Evolutionary conservation across 371 early-diverging fungal genomes (phyloP).

Genomic region (Zancudomyces culisetae): DNA sequence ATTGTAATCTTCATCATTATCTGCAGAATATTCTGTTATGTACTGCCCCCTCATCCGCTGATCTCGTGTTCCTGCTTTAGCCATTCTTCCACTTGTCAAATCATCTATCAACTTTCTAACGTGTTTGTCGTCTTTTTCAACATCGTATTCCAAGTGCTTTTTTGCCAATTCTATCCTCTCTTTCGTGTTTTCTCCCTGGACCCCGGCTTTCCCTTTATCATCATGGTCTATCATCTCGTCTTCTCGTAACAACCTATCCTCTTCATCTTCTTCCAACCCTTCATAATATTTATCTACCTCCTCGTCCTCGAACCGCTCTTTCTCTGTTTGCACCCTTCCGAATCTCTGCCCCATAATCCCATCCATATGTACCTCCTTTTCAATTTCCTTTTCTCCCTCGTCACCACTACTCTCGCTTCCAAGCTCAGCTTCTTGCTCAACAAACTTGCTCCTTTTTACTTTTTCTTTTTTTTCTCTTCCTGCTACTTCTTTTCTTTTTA

Average conservation of each 20-base stretch:
- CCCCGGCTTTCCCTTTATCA: neutral
- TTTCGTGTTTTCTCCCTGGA: neutral
- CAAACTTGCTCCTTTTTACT: constrained; percentile 10
- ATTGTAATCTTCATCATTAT: constrained; percentile 18
- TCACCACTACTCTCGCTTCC: too few relatives aligned
- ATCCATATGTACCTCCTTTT: neutral
- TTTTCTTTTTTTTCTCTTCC: neutral
- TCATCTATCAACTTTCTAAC: constrained; percentile 15
- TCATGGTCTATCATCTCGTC: constrained; percentile 18
- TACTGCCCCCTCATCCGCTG: too few relatives aligned
- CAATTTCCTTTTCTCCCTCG: constrained; percentile 8
- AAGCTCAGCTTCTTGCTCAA: constrained; percentile 19
- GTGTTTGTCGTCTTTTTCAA: constrained; percentile 14
- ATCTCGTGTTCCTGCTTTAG: constrained; percentile 1
- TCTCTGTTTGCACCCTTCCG: too few relatives aligned
- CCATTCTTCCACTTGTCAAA: constrained; percentile 13
- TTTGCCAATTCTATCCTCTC: constrained; percentile 9
- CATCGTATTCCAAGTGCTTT: constrained; percentile 11
- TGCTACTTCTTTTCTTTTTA: neutral
- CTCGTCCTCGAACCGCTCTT: constrained; percentile 7
- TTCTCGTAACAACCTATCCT: constrained; percentile 12
- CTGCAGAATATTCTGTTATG: constrained; percentile 8
- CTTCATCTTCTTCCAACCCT: constrained; percentile 11
- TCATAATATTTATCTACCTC: constrained; percentile 12
- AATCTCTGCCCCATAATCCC: too few relatives aligned